Conservation (phyloP, 2,329 filamentous ascomycete species). For the Ophiostoma fasciatum region DNA sequence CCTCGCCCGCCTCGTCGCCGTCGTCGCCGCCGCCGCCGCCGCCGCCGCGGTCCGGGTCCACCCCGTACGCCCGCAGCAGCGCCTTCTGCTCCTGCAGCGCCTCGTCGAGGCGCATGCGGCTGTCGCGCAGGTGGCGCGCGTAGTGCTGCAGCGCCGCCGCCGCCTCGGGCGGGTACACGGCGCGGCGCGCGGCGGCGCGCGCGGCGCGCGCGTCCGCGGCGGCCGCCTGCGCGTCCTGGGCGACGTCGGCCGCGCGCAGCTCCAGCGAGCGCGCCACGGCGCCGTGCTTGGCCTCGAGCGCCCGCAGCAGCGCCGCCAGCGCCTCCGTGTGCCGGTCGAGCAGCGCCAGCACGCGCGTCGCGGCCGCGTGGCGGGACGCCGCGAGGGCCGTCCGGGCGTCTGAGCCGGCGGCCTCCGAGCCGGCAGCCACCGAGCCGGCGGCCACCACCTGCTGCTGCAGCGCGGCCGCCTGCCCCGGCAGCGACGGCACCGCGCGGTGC, state of each 20-base stretch:
- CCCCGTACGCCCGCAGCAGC: constrained; percentile 36
- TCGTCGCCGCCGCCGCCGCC: constrained; percentile 10
- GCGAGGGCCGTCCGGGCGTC: constrained; percentile 21
- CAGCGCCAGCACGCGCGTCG: constrained; percentile 22
- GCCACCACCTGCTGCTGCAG: constrained; percentile 22
- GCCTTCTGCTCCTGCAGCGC: constrained; percentile 24
- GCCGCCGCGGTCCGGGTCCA: constrained; percentile 25
- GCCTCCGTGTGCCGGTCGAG: constrained; percentile 25
- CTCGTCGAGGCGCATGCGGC: constrained; percentile 29
- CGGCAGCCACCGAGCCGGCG: too few species aligned
- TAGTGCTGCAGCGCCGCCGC: constrained; percentile 31
- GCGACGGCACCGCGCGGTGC: constrained; percentile 39
- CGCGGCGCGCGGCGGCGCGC: constrained; percentile 20
- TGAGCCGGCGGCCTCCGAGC: too few species aligned
- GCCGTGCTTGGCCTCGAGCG: constrained; percentile 41
- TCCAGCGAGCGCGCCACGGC: constrained; percentile 34
- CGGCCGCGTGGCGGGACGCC: constrained; percentile 23
- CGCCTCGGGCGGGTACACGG: constrained; percentile 31
- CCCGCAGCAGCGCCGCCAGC: constrained; percentile 29
- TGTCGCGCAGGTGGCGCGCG: constrained; percentile 32
- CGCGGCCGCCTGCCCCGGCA: constrained; percentile 25
- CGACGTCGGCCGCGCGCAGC: constrained; percentile 31
- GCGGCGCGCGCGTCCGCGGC: constrained; percentile 23
- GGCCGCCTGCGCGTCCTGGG: constrained; percentile 27
- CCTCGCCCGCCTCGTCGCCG: constrained; percentile 20